Conservation (phyloP, 208 protist genomes). For the Wallacemonas collosoma region DNA sequence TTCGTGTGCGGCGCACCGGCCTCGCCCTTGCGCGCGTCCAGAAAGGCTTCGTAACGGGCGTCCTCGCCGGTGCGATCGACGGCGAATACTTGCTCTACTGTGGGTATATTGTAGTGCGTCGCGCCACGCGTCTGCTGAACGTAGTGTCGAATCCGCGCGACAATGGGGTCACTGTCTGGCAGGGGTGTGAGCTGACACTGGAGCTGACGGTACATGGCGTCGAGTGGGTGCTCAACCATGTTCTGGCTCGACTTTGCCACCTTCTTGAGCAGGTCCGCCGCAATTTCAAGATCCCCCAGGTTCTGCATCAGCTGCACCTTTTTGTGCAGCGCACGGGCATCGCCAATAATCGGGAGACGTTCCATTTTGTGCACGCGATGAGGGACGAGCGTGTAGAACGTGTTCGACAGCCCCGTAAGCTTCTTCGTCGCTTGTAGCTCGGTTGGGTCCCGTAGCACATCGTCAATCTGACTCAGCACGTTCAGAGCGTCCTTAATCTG, state of each 20-base stretch:
- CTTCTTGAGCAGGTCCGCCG: conserved; percentile 30
- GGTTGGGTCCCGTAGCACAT: conserved; percentile 23
- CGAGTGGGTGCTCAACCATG: conserved; percentile 32
- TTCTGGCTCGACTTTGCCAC: neutral
- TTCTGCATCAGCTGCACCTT: conserved; percentile 71
- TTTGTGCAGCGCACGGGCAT: conserved; percentile 25
- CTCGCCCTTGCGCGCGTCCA: conserved; percentile 11
- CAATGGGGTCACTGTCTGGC: conserved; percentile 16
- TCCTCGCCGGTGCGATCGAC: conserved; percentile 44
- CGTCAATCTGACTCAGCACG: conserved; percentile 35
- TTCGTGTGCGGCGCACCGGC: conserved; percentile 27
- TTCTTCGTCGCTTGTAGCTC: conserved; percentile 14
- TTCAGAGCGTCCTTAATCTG: conserved; percentile 48
- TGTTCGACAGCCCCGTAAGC: conserved; percentile 21
- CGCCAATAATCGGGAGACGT: conserved; percentile 33
- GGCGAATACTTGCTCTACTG: conserved; percentile 45
- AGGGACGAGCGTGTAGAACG: conserved; percentile 66
- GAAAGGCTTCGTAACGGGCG: conserved; percentile 24
- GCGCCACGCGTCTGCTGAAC: conserved; percentile 45
- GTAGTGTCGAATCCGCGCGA: conserved; percentile 41
- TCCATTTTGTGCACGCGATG: conserved; percentile 30
- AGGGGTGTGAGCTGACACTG: conserved; percentile 37
- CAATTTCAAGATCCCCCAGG: conserved; percentile 64
- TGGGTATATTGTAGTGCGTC: conserved; percentile 36
- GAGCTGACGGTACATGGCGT: conserved; percentile 34